phyloP scores from a whole-genome alignment of 169 alveolate species.

The Theileria annulata region DNA sequence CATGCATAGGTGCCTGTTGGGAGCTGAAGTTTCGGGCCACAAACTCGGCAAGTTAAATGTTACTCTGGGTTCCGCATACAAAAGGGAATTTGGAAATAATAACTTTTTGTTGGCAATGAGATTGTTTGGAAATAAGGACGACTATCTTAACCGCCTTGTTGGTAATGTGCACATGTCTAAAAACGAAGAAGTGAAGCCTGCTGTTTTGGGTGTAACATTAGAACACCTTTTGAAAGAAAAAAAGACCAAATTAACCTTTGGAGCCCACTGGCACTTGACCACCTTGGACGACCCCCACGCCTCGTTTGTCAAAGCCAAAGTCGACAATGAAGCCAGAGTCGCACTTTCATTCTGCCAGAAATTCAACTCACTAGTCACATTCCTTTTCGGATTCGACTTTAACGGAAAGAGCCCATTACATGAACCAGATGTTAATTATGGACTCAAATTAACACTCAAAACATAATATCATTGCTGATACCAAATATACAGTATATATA shows the following conservation, averaged over 20 bases:
- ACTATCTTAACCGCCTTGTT: slow-evolving; percentile 21
- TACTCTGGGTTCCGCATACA: slow-evolving; percentile 42
- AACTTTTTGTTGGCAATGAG: slow-evolving; percentile 47
- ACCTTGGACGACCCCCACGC: slow-evolving; percentile 32
- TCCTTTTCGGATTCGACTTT: slow-evolving; percentile 40
- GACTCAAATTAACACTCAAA: slow-evolving; percentile 50
- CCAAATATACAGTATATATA: not conserved
- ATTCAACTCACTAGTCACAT: slow-evolving; percentile 38
- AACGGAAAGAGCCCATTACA: slow-evolving; percentile 32
- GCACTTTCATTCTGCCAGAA: slow-evolving; percentile 57
- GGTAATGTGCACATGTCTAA: slow-evolving; percentile 43
- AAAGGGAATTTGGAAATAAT: slow-evolving; percentile 23
- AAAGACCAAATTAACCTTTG: slow-evolving; percentile 43
- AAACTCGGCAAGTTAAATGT: slow-evolving; percentile 23
- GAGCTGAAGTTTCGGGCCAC: slow-evolving; percentile 55
- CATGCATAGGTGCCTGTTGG: slow-evolving; percentile 26
- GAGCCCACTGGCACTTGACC: slow-evolving; percentile 59
- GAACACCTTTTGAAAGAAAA: slow-evolving; percentile 46
- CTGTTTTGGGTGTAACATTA: slow-evolving; percentile 31
- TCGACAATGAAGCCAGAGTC: slow-evolving; percentile 54
- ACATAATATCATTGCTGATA: not conserved
- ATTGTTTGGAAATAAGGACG: slow-evolving; percentile 47
- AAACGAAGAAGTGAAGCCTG: slow-evolving; percentile 29
- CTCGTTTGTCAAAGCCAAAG: slow-evolving; percentile 59
- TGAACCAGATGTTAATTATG: slow-evolving; percentile 50